Evolutionary conservation across 306 rosid species (phyloP).

Genomic region (Cicer cuneatum): DNA sequence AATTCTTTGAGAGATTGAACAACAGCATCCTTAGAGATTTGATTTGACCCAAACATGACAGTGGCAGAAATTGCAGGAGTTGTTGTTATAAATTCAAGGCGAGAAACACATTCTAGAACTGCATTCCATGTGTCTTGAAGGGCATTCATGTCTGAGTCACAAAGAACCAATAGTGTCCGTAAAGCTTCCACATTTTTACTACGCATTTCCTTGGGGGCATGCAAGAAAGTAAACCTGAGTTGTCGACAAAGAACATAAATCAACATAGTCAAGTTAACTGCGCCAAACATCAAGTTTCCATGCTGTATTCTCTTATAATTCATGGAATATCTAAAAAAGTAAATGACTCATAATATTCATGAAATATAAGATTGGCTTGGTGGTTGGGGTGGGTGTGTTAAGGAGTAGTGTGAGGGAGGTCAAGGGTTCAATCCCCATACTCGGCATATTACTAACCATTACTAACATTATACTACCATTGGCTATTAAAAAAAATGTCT

Average conservation of each 20-base stretch:
- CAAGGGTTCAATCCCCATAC: too few relatives aligned
- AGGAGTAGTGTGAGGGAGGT: too few relatives aligned
- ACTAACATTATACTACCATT: too few relatives aligned
- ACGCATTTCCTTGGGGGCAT: slow-evolving; percentile 99
- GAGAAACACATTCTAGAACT: slow-evolving; percentile 94
- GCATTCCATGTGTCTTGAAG: slow-evolving; percentile 99
- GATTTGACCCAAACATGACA: slow-evolving; percentile 97
- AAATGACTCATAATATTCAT: not conserved
- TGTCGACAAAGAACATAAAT: slow-evolving; percentile 49
- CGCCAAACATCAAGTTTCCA: slow-evolving; percentile 38
- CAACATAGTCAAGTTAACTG: slow-evolving; percentile 39
- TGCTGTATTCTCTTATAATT: slow-evolving; percentile 35
- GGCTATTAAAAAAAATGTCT: too few relatives aligned
- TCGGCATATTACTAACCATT: too few relatives aligned
- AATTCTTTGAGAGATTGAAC: slow-evolving; percentile 91
- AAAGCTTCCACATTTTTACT: slow-evolving; percentile 97
- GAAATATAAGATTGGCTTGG: too few relatives aligned
- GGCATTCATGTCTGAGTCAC: slow-evolving; percentile 80
- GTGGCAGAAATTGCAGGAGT: slow-evolving; percentile 87
- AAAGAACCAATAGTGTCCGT: slow-evolving; percentile 74
- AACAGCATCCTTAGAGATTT: slow-evolving; percentile 92
- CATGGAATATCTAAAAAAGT: slow-evolving; percentile 25
- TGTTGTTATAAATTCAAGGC: slow-evolving; percentile 86
- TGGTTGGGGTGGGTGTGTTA: too few relatives aligned
- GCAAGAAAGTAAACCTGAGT: slow-evolving; percentile 95